A percentile compares a stretch with the other conserved stretches of the same genome.
Evolutionary conservation across 2,329 filamentous ascomycete genomes (phyloP).

Genomic region (Colletotrichum sp.): DNA sequence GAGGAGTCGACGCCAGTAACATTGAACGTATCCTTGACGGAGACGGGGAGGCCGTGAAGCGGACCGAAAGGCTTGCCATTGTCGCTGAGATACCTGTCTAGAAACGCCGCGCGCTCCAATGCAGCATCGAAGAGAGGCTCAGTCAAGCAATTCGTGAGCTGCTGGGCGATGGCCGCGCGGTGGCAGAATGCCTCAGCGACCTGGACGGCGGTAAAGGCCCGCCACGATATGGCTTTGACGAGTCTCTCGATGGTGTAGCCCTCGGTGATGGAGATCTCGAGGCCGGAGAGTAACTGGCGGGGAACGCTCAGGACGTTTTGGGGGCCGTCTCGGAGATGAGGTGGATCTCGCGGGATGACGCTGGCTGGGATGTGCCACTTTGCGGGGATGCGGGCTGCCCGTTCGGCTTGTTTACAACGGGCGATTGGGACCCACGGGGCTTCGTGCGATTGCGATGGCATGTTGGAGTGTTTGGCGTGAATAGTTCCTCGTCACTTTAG

Average conservation of each 20-base stretch:
- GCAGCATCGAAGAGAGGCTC: constrained; percentile 58
- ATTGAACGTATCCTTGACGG: constrained; percentile 50
- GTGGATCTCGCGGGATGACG: neutral
- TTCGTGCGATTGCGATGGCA: neutral
- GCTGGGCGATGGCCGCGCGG: constrained; percentile 52
- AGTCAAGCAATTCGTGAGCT: constrained; percentile 57
- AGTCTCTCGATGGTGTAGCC: neutral
- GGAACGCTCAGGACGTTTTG: constrained; percentile 4
- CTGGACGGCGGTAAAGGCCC: neutral
- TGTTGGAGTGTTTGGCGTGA: neutral
- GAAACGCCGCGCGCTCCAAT: constrained; percentile 46
- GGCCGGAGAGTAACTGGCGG: neutral
- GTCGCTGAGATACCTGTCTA: constrained; percentile 49
- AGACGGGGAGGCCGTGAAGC: constrained; percentile 66
- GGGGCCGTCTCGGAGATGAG: neutral
- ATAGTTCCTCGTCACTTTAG: no score
- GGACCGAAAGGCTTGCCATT: constrained; percentile 55
- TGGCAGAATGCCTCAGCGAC: constrained; percentile 11
- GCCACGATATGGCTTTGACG: neutral
- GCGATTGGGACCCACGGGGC: constrained; percentile 3
- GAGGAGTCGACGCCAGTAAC: constrained; percentile 51
- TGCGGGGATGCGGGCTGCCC: neutral
- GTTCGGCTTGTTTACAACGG: constrained; percentile 5
- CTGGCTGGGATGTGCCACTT: neutral
- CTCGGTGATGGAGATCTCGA: constrained; percentile 6